These are phyloP conservation scores for Ogataea paraovalis DNA, from an alignment of 805 yeast species.

Conservation along the genomic window DNA sequence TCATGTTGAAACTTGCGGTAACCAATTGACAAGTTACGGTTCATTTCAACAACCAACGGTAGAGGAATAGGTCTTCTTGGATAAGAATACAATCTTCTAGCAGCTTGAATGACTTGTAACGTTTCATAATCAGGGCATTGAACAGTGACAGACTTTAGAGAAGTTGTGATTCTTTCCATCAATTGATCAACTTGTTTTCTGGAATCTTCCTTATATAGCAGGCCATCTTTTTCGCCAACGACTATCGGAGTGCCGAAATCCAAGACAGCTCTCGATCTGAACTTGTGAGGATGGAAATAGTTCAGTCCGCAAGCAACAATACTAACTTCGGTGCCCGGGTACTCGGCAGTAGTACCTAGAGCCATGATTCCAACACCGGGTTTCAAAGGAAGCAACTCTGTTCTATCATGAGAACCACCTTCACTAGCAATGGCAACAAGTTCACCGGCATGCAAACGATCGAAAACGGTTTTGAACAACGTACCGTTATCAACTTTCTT, in stretches of 20 bases:
- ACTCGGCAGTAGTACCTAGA: conserved; percentile 75
- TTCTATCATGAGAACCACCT: conserved; percentile 98
- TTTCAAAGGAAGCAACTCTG: conserved; percentile 85
- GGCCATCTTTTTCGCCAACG: conserved; percentile 57
- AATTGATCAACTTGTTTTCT: conserved; percentile 68
- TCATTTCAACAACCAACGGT: conserved; percentile 84
- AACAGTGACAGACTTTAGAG: conserved; percentile 78
- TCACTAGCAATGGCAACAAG: conserved; percentile 94
- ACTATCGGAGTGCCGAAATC: conserved; percentile 88
- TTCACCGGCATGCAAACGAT: conserved; percentile 65
- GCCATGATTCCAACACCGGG: conserved; percentile 99
- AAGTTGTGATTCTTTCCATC: conserved; percentile 60
- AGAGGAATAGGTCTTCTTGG: conserved; percentile 69
- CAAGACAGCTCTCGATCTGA: conserved; percentile 90
- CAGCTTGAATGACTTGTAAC: conserved; percentile 86
- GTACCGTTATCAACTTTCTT: conserved; percentile 76
- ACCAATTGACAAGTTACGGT: conserved; percentile 79
- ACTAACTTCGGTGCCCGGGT: conserved; percentile 64
- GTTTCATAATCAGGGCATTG: conserved; percentile 87
- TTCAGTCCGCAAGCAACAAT: conserved; percentile 97
- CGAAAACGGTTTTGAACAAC: conserved; percentile 78
- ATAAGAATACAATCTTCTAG: conserved; percentile 79
- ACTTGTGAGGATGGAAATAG: conserved; percentile 92
- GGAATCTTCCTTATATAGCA: conserved; percentile 58
- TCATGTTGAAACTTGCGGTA: conserved; percentile 71